These are phyloP conservation scores for Podospora anserina DNA, from an alignment of 495 filamentous ascomycete species.

Conservation along the genomic window DNA sequence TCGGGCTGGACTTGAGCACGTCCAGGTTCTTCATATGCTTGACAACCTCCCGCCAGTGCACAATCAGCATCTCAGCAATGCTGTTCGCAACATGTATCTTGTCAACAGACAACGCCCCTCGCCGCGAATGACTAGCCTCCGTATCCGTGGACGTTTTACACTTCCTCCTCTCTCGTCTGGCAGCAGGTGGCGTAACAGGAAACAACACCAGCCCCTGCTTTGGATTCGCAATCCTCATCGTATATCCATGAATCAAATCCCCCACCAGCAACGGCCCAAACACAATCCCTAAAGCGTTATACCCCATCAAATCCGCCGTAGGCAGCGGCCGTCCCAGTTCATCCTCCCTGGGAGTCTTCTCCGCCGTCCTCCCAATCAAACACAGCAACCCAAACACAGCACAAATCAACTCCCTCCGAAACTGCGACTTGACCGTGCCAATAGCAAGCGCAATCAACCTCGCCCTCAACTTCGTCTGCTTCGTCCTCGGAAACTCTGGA, in stretches of 20 bases:
- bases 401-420: constrained; percentile 60
- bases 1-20: constrained; percentile 21
- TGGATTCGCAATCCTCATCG: constrained; percentile 37
- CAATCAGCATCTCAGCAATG: constrained; percentile 58
- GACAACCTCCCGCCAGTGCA: constrained; percentile 58
- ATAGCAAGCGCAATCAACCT: constrained; percentile 64
- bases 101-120: constrained; percentile 33
- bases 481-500: constrained; percentile 47
- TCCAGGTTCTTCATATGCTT: constrained; percentile 48
- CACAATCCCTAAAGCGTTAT: constrained; percentile 58
- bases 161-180: constrained; percentile 37
- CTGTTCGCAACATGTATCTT: constrained; percentile 51
- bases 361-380: constrained; percentile 52
- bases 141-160: constrained; percentile 14
- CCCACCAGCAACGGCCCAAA: constrained; percentile 64
- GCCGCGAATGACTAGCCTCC: constrained; percentile 15
- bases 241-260: constrained; percentile 49
- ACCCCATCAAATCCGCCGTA: constrained; percentile 56
- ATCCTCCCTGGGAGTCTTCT: constrained; percentile 47
- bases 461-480: constrained; percentile 52
- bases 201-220: constrained; percentile 38
- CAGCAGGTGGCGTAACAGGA: constrained; percentile 35
- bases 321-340: constrained; percentile 45
- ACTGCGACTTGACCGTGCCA: constrained; percentile 52
- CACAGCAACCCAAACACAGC: constrained; percentile 62